Evolutionary conservation across 1,139 yeast species (phyloP), one percentile per base, ranked within the genome.

Genomic region (Yamadazyma blattariae): DNA sequence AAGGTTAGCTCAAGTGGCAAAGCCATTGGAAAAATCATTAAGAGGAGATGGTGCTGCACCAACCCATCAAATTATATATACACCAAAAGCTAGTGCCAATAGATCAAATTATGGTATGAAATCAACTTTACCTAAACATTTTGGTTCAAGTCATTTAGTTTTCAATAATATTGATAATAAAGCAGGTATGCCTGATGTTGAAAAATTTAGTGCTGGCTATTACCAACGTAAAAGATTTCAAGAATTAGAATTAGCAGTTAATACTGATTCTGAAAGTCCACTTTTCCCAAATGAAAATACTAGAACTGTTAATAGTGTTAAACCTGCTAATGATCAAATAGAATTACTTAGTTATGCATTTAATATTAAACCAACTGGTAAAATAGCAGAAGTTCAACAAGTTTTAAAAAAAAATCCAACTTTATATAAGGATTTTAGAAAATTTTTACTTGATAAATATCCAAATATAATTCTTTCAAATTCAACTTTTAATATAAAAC

Each of bases 171-270:
- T 70, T 23, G 76, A 70, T 47, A 70, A 70, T 46, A 49, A 51
- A 38, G 60, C 56, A 40, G 64, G 60, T 41, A 69, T 70, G 71
- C 75, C 76, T 2, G 76, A 70, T 51, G 74, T 70, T 9, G 76
- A 70, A 44, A 68, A 67, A 40, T 62, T 59, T 41, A 56, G 71
- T 0, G 73, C 74, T 3, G 52, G 59, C 27, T 54, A 58, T 43
- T 64, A 67, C 46, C 66, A 59, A 38, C 51, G 73, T 34, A 41
- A 63, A 38, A 67, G 67, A 49, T 70, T 67, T 44, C 73, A 69
- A 48, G 76, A 70, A 49, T 48, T 62, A 33, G 73, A 69, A 5
- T 46, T 66, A 18, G 63, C 63, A 10, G 59, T 67, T 37, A 65
- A 54, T 40, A 56, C 64, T 34, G 57, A 57, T 33, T 49, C 52